These are phyloP conservation scores for Cordyceps sp. DNA, from an alignment of 2,329 filamentous ascomycete genomes.

Conservation along the genomic window DNA sequence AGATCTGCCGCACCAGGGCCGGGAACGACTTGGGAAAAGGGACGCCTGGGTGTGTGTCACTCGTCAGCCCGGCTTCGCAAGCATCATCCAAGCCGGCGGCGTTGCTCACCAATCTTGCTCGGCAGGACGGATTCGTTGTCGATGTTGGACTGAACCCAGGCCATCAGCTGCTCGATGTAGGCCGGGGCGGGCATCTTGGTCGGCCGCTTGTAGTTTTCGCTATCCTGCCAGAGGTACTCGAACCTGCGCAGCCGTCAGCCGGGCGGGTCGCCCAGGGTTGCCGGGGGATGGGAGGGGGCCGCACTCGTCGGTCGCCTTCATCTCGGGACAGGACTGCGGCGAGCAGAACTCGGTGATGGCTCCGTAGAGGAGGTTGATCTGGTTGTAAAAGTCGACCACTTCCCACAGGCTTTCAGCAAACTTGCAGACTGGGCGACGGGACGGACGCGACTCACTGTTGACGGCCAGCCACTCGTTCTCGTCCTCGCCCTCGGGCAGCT, in stretches of 20 bases:
- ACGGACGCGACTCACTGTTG: conserved; percentile 56
- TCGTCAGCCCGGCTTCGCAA: not conserved
- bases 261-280: not conserved
- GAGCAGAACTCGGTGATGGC: conserved; percentile 99
- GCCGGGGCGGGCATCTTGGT: conserved; percentile 96
- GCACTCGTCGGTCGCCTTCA: conserved; percentile 99
- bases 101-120: conserved; percentile 72
- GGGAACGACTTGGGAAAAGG: conserved; percentile 91
- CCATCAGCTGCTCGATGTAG: conserved; percentile 96
- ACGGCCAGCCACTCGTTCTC: conserved; percentile 97
- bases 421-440: too few relatives aligned
- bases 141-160: conserved; percentile 88
- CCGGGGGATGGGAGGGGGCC: conserved; percentile 8
- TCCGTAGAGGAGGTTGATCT: conserved; percentile 96
- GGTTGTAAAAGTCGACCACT: conserved; percentile 99
- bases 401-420: not conserved
- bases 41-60: conserved; percentile 41
- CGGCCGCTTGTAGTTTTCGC: conserved; percentile 80
- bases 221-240: conserved; percentile 98
- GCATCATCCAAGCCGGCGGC: too few relatives aligned
- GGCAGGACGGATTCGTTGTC: conserved; percentile 93
- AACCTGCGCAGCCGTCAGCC: conserved; percentile 38
- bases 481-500: conserved; percentile 92
- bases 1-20: conserved; percentile 78
- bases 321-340: conserved; percentile 89